Base-by-base conservation (phyloP, 495 filamentous ascomycete species). In the Elaphomyces granulatus region DNA sequence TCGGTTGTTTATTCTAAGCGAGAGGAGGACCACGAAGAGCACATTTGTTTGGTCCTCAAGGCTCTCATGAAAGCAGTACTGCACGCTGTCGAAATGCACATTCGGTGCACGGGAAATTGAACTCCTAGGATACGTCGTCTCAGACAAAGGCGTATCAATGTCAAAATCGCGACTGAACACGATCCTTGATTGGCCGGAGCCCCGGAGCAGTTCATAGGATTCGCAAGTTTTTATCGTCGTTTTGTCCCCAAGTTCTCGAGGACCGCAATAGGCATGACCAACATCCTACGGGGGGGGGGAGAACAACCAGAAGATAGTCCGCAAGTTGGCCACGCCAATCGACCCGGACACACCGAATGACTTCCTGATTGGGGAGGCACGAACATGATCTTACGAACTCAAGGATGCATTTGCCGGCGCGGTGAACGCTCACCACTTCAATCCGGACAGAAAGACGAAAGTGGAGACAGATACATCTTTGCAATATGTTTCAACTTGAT, bases 391-490 rank as follows among this genome's bases (percentile, higher is more conserved):
- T 28, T 28, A 28, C 12, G 12, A 28, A 6, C 6, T 28, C 12
- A 28, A 28, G 23, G 23, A 28, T 6, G 12, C 23, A 28, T 28
- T n/a, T 28, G 23, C 23, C 23, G 12, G 12, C 23, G 23, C 23
- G 23, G 23, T 28, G 23, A 28, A 12, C 23, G 12, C 23, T 28
- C 23, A 28, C 23, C 34, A 23, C 8, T 48, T 39, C 8, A 18
- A 52, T 17, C 40, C 37, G 8, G 36, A 51, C 8, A 7, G 10
- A n/a, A 20, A 1, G 12, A 41, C 37, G 1, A 32, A 20, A 3
- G 1, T 55, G 15, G 47, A 52, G 40, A 47, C 45, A 1, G 20
- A 55, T 28, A 18, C 32, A 15, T 51, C 6, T 28, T 35, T 36
- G 45, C 30, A 1, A 26, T 33, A 26, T 38, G 8, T 41, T 52